Evolutionary conservation across 2,329 filamentous ascomycete genomes (phyloP).

Genomic region (Colletotrichum agaves): DNA sequence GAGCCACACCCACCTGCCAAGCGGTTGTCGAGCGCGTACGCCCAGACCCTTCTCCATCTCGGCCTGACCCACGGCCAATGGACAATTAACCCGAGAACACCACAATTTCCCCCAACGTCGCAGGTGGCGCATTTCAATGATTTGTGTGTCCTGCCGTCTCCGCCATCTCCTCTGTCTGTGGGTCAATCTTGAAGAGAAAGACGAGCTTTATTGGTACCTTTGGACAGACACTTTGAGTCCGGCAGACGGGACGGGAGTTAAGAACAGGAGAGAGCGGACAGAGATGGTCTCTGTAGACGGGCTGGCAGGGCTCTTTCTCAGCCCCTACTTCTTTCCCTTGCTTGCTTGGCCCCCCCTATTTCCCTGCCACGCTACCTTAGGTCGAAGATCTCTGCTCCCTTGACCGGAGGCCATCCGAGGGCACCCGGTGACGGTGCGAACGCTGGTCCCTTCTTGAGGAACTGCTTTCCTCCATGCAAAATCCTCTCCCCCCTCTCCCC

Average conservation of each 20-base stretch:
- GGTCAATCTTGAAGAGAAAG: not conserved
- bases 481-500: not conserved
- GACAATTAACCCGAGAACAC: slow-evolving; percentile 23
- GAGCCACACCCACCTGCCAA: slow-evolving; percentile 25
- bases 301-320: slow-evolving; percentile 7
- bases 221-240: slow-evolving; percentile 8
- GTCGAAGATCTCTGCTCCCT: slow-evolving; percentile 28
- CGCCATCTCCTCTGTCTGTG: slow-evolving; percentile 8
- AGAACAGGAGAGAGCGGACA: not conserved
- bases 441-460: slow-evolving; percentile 5
- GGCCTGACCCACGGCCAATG: slow-evolving; percentile 10
- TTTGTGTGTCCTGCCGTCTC: slow-evolving; percentile 23
- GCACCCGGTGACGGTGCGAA: slow-evolving; percentile 23
- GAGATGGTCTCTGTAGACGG: not conserved
- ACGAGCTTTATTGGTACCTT: not conserved
- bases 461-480: slow-evolving; percentile 5
- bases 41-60: slow-evolving; percentile 10
- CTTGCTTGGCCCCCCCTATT: not conserved
- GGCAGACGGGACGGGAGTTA: slow-evolving; percentile 14
- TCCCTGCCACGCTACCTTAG: slow-evolving; percentile 31
- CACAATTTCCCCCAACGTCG: slow-evolving; percentile 25
- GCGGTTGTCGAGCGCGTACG: not conserved
- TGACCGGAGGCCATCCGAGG: slow-evolving; percentile 13
- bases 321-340: slow-evolving; percentile 6
- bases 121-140: slow-evolving; percentile 17